Evolutionary conservation across 2,329 filamentous ascomycete genomes (phyloP).

Genomic region (Coniochaeta sp.): DNA sequence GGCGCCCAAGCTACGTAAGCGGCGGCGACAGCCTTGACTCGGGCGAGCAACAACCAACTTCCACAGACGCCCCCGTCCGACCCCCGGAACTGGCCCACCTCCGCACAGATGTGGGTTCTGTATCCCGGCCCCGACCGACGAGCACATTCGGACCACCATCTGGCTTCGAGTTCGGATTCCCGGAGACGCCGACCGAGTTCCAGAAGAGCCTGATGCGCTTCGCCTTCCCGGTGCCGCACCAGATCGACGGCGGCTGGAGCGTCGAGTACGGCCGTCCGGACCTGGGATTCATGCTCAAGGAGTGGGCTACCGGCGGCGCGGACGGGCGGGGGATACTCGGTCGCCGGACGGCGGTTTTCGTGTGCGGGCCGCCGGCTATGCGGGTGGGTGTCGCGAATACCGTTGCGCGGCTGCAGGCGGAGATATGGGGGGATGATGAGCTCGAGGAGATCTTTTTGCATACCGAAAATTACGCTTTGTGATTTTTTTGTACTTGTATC

Average conservation of each 20-base stretch:
- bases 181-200: conserved; percentile 75
- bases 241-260: conserved; percentile 74
- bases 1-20: conserved; percentile 11
- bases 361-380: conserved; percentile 86
- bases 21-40: conserved; percentile 4
- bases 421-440: conserved; percentile 71
- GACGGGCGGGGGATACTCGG: conserved; percentile 66
- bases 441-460: conserved; percentile 90
- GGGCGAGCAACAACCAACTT: conserved; percentile 5
- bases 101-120: conserved; percentile 32
- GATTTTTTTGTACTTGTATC: neutral
- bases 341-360: conserved; percentile 77
- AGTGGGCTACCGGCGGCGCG: conserved; percentile 66
- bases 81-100: conserved; percentile 52
- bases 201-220: conserved; percentile 88
- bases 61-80: conserved; percentile 12
- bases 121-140: conserved; percentile 33
- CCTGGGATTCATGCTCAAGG: conserved; percentile 75
- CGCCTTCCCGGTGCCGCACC: conserved; percentile 65
- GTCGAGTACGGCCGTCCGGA: conserved; percentile 90
- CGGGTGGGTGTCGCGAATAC: conserved; percentile 79
- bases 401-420: conserved; percentile 72
- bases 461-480: conserved; percentile 89
- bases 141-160: conserved; percentile 52
- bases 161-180: conserved; percentile 75